These are phyloP conservation scores for Phaeophleospora eucalypticola DNA, from an alignment of 2,329 filamentous ascomycete genomes.

Conservation along the genomic window DNA sequence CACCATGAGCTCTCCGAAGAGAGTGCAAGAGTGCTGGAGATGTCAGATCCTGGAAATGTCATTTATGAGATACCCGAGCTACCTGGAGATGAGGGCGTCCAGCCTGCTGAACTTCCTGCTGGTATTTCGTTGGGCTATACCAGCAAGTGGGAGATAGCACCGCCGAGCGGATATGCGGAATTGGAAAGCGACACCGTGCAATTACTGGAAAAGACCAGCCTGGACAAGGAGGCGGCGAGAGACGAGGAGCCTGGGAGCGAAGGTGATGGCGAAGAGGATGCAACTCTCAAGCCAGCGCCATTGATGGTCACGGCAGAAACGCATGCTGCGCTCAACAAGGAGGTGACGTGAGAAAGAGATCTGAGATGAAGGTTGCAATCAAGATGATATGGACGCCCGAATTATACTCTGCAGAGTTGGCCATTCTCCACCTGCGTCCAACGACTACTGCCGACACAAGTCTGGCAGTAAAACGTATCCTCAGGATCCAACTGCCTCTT, in stretches of 20 bases:
- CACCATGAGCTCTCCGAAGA: conserved; percentile 4
- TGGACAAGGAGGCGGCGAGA: conserved; percentile 1
- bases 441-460: conserved; percentile 18
- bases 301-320: conserved; percentile 8
- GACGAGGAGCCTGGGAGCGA: not conserved
- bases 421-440: conserved; percentile 9
- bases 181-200: not conserved
- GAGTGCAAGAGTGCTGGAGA: not conserved
- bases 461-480: conserved; percentile 18
- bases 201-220: not conserved
- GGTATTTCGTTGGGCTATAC: not conserved
- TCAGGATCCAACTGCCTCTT: conserved; percentile 15
- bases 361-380: not conserved
- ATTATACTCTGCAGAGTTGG: not conserved
- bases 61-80: conserved; percentile 9
- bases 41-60: conserved; percentile 1
- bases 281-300: not conserved
- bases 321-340: conserved; percentile 3
- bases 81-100: conserved; percentile 6
- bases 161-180: not conserved
- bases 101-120: conserved; percentile 6
- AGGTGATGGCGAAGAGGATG: not conserved
- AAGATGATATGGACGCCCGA: not conserved
- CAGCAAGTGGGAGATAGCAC: not conserved
- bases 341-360: conserved; percentile 1